phyloP scores from a whole-genome alignment of 2,329 filamentous ascomycete genomes.

The Camillea tinctor region DNA sequence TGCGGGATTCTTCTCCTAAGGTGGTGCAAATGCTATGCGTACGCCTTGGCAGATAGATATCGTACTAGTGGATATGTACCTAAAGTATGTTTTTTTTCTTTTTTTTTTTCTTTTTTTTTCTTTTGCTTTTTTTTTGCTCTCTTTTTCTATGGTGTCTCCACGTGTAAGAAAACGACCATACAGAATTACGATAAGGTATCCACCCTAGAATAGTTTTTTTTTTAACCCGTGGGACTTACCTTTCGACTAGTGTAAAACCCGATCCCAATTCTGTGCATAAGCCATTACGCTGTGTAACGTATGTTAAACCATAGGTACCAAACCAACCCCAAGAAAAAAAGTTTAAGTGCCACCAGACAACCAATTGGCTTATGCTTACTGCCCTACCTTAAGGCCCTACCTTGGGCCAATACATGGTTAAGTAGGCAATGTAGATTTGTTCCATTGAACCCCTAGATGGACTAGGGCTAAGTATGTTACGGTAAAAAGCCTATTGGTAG shows the following conservation, averaged over 20 bases:
- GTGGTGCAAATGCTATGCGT: background rate
- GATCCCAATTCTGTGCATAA: background rate
- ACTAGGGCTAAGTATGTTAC: too few relatives aligned
- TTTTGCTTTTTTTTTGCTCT: background rate
- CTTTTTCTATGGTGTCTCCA: background rate
- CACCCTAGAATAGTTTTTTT: too few relatives aligned
- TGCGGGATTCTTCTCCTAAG: background rate
- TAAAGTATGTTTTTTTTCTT: too few relatives aligned
- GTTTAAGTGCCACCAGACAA: too few relatives aligned
- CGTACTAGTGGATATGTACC: too few relatives aligned
- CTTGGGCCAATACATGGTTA: too few relatives aligned
- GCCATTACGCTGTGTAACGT: background rate
- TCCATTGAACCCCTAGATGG: too few relatives aligned
- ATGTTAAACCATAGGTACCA: too few relatives aligned
- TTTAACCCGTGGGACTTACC: too few relatives aligned
- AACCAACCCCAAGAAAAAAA: background rate
- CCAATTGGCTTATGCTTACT: background rate
- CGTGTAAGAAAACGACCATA: background rate
- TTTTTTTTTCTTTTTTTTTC: background rate
- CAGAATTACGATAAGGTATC: background rate
- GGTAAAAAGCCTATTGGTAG: too few relatives aligned
- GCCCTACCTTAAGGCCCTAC: too few relatives aligned
- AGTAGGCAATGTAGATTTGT: too few relatives aligned
- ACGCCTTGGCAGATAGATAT: background rate
- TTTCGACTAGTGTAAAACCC: background rate